These are phyloP conservation scores for Trichoderma breve DNA, from an alignment of 2,329 filamentous ascomycete genomes.

Conservation along the genomic window DNA sequence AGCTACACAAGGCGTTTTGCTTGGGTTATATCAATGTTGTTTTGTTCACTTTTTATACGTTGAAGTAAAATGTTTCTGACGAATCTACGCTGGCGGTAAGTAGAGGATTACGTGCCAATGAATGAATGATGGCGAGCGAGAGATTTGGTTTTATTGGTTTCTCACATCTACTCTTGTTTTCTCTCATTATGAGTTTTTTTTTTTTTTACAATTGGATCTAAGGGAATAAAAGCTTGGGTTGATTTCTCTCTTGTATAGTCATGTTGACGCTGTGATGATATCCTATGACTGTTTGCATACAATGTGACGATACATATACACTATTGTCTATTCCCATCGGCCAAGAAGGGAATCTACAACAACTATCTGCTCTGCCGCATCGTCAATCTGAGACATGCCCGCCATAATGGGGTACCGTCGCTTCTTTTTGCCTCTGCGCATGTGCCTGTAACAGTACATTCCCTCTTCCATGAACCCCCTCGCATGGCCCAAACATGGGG, in stretches of 20 bases:
- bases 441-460: neutral
- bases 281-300: neutral
- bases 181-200: neutral
- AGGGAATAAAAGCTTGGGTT: conserved; percentile 11
- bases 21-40: neutral
- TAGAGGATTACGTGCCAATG: neutral
- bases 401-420: neutral
- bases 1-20: neutral
- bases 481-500: neutral
- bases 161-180: neutral
- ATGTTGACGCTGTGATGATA: neutral
- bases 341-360: neutral
- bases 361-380: neutral
- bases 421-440: neutral
- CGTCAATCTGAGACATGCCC: neutral
- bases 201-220: neutral
- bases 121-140: conserved; percentile 8
- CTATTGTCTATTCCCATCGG: neutral
- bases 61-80: neutral
- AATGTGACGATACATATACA: neutral
- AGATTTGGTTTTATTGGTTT: neutral
- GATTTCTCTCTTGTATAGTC: neutral
- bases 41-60: neutral
- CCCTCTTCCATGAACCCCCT: neutral
- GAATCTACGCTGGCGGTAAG: neutral